phyloP scores from a whole-genome alignment of 2,329 filamentous ascomycete genomes.

The Zymoseptoria crescenta region DNA sequence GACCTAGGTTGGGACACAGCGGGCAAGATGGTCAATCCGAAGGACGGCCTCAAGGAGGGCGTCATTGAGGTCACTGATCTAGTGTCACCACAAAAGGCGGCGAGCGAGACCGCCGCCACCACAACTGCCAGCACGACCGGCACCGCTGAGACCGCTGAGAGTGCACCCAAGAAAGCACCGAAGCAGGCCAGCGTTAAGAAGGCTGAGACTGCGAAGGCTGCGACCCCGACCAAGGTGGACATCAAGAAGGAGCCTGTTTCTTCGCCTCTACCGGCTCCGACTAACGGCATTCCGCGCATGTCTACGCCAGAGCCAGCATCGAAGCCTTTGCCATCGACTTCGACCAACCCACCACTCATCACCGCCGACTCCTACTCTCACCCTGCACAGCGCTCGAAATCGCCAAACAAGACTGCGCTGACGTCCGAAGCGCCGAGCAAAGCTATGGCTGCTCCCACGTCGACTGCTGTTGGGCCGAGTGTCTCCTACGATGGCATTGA shows the following conservation, averaged over 20 bases:
- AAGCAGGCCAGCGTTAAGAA: constrained; percentile 17
- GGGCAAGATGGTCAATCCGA: constrained; percentile 72
- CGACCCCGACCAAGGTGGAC: constrained; percentile 12
- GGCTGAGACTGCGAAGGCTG: constrained; percentile 15
- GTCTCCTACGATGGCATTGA: constrained; percentile 1
- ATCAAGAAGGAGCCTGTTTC: constrained; percentile 16
- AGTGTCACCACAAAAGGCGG: constrained; percentile 13
- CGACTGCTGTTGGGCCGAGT: constrained; percentile 7
- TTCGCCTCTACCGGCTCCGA: constrained; percentile 10
- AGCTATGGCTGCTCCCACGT: constrained; percentile 9
- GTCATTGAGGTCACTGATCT: constrained; percentile 69
- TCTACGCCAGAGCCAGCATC: constrained; percentile 15
- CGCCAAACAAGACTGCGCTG: constrained; percentile 7
- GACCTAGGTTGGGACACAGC: constrained; percentile 89
- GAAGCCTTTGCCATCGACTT: constrained; percentile 20
- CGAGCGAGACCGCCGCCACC: constrained; percentile 13
- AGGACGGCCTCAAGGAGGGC: constrained; percentile 68
- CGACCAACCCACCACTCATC: constrained; percentile 26
- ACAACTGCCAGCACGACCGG: constrained; percentile 2
- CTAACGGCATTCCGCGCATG: constrained; percentile 10
- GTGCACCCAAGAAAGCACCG: constrained; percentile 9
- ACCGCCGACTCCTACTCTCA: constrained; percentile 35
- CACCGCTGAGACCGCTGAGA: not conserved
- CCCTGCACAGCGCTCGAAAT: constrained; percentile 20
- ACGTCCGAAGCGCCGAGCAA: constrained; percentile 15